Base-by-base conservation (phyloP, 495 filamentous ascomycete genomes). In the Aspergillus baeticus region DNA sequence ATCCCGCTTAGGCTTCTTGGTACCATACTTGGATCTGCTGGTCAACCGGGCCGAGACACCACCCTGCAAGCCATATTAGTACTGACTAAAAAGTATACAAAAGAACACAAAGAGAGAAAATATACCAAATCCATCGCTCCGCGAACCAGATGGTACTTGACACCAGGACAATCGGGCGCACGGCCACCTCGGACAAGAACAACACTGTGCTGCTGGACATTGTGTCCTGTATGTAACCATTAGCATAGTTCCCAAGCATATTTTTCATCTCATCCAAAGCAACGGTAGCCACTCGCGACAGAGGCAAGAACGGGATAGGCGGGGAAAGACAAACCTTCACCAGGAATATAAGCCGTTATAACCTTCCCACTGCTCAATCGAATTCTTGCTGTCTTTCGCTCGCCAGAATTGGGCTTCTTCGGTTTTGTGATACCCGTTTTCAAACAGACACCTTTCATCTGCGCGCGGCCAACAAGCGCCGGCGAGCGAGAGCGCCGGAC, bases 321-420 rank as follows among this genome's bases (percentile, higher is more conserved):
- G 11, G 47, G n/a, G 46, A 63, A 44, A n/a, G 34, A 65, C 73
- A n/a, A 64, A 87, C 85, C 93, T 83, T 98, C 91, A 60, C 94
- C 95, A 17, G 91, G 90, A 64, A 98, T 98, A 80, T 95, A 96
- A 54, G 85, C 86, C 52, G 87, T 96, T 57, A 98, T 79, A 52
- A 92, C 79, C 68, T 86, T 89, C 60, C 94, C 95, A 63, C 82
- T 91, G 60, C 90, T 94, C 72, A 98, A 77, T 56, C 92, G 74
- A 14, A 98, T 86, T 70, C 91, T 87, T 1, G 92, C 92, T 21
- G 87, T 89, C 78, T 98, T 98, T 42, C 94, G 75, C 75, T 96
- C 90, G 29, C 89, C 95, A 15, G 94, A 98, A 70, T 98, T 98
- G 41, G 94, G 94, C 75, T 98, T 98, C 85, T 98, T 98, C 20